Base-by-base conservation (phyloP, 129 eudicot genomes). In the Chrysanthemum seticuspe region DNA sequence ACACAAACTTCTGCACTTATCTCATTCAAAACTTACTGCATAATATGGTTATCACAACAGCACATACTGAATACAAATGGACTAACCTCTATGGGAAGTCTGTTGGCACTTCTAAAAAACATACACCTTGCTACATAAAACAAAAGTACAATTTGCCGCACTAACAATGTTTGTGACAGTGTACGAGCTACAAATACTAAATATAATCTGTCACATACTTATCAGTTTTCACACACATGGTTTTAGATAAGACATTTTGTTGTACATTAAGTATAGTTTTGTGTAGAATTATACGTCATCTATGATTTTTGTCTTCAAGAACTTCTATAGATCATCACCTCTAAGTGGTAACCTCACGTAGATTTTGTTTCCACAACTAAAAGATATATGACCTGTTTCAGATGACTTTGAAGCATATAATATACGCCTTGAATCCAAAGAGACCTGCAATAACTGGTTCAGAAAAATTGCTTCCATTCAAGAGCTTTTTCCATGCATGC, bases 401-500 rank as follows among this genome's bases (percentile, higher is more conserved):
- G 97, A 88, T 63, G 76, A 88, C 48, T 88, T 91, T 76, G 77
- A 80, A 70, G 85, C 87, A 55, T 80, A 54, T 65, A 82, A 78
- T 75, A 75, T 88, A 56, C 82, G 88, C 74, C 70, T 71, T 65
- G 92, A 88, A 62, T 96, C 97, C 73, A 88, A 86, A 76, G 96
- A 91, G 86, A 91, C 88, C 67, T 88, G 97, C 84, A 74, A 61
- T 66, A 91, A 91, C 72, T 91, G 97, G 97, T 91, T 91, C 79
- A 79, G 87, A 82, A 91, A 91, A 85, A 80, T 91, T 75, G 90
- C 96, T 66, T 84, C 96, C 52, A 80, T 91, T 68, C 88, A 81
- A 6, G 97, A 91, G 85, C 88, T 91, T 72, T 85, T 91, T 76
- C 97, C 97, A 13, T 96, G 97, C 85, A 86, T 91, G 97, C 88